Base-by-base conservation (phyloP, 306 rosid genomes). In the Sicyos edulis region DNA sequence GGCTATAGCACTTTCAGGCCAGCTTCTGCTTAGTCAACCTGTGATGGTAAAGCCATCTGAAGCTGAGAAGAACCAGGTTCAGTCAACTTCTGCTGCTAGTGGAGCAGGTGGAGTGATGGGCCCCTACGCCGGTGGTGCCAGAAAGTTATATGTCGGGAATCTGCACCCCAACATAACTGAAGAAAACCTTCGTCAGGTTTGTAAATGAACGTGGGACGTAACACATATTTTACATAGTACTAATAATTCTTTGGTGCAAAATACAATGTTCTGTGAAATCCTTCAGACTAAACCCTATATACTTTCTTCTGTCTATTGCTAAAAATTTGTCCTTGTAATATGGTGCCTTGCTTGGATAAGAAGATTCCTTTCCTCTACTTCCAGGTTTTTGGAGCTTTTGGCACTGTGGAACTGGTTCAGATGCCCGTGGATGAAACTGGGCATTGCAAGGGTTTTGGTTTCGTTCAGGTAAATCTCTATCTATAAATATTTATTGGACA, bases 11-110 rank as follows among this genome's bases (percentile, higher is more conserved):
- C 96, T 93, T 66, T 88, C 98, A 49, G 96, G 98, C 40, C 98
- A 90, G 85, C 88, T 83, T 71, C 86, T 93, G 78, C 96, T 86
- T 54, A 81, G 96, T 79, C 93, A 85, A 77, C 98, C 97, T 69
- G 98, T 93, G 75, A 93, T 93, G 98, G 98, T 93, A 75, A 93
- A 93, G 81, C 98, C 98, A 80, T 93, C 98, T 54, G 98, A 93
- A 89, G 98, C 98, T 22, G 98, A 93, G 82, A 93, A 93, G 82
- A 93, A 93, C 87, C 86, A 90, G 71, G 97, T 85, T 72, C 98
- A 93, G 75, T 86, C 98, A 78, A 83, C 96, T 49, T 67, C 96
- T 56, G 89, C 82, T 58, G 80, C 79, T 74, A 72, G 10, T 72
- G 96, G 80, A 74, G 34, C 86, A 44, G 81, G 82, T 70, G 96